phyloP scores from a whole-genome alignment of 352 stramenopile genomes.

The Phytophthora parvispora region DNA sequence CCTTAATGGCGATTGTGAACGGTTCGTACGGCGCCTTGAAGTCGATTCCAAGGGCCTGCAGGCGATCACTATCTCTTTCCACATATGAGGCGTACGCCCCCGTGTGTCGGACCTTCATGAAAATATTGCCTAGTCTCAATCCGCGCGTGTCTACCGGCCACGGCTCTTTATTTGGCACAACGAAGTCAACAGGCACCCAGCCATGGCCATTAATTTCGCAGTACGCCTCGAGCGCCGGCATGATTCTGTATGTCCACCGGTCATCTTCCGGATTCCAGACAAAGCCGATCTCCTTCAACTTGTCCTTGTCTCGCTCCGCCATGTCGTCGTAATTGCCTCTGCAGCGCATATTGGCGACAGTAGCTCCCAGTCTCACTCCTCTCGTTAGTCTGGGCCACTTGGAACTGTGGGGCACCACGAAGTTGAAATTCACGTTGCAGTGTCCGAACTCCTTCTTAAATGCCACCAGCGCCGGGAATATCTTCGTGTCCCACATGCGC shows the following conservation, averaged over 20 bases:
- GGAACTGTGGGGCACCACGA: slow-evolving; percentile 22
- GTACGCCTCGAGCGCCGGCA: slow-evolving; percentile 56
- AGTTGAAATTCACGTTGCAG: slow-evolving; percentile 38
- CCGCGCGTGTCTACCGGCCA: slow-evolving; percentile 53
- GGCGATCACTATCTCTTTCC: slow-evolving; percentile 46
- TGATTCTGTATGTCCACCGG: slow-evolving; percentile 59
- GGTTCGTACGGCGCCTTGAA: slow-evolving; percentile 17
- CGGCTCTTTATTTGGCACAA: slow-evolving; percentile 38
- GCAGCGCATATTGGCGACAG: slow-evolving; percentile 41
- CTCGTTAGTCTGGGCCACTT: slow-evolving; percentile 24
- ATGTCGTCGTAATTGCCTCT: slow-evolving; percentile 49
- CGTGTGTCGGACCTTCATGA: slow-evolving; percentile 60
- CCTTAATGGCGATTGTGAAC: background rate
- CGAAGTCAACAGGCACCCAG: slow-evolving; percentile 44
- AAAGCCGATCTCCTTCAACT: slow-evolving; percentile 64
- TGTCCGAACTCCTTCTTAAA: slow-evolving; percentile 28
- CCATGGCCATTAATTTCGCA: slow-evolving; percentile 32
- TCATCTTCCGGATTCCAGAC: slow-evolving; percentile 55
- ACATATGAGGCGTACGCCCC: slow-evolving; percentile 57
- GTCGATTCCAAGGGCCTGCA: slow-evolving; percentile 58
- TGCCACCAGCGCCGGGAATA: slow-evolving; percentile 26
- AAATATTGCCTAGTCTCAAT: slow-evolving; percentile 55
- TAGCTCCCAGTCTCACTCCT: slow-evolving; percentile 27
- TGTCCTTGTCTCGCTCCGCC: slow-evolving; percentile 37
- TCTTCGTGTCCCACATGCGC: slow-evolving; percentile 33